These are phyloP conservation scores for Coniella vitis DNA, from an alignment of 2,329 filamentous ascomycete species.

Conservation along the genomic window DNA sequence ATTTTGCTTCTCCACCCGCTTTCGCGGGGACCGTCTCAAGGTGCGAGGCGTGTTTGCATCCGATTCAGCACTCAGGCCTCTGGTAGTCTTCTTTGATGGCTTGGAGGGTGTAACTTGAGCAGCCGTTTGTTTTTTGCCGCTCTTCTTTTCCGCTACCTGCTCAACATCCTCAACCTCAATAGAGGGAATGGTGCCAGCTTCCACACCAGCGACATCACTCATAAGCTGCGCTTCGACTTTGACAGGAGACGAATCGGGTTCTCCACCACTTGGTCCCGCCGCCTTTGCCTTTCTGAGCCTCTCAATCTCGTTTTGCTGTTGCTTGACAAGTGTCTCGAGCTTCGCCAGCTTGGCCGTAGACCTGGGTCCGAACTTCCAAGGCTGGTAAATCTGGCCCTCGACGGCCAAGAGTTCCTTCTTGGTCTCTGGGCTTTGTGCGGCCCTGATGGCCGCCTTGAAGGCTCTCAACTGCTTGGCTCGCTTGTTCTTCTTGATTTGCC, in stretches of 20 bases:
- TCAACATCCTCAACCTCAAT: slow-evolving; percentile 5
- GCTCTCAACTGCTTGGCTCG: background rate
- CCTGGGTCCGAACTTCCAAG: slow-evolving; percentile 1
- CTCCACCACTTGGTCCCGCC: background rate
- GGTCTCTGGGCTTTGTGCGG: slow-evolving; percentile 1
- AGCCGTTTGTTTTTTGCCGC: background rate
- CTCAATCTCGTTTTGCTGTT: slow-evolving; percentile 8
- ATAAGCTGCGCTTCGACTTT: slow-evolving; percentile 11
- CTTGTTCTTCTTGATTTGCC: slow-evolving; percentile 5
- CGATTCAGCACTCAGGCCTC: slow-evolving; percentile 13
- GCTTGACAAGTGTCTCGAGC: slow-evolving; percentile 10
- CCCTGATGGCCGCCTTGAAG: slow-evolving; percentile 1
- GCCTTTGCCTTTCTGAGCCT: slow-evolving; percentile 1
- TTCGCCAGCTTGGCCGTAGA: slow-evolving; percentile 1
- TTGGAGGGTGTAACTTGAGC: background rate
- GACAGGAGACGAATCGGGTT: slow-evolving; percentile 8
- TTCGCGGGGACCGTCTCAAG: slow-evolving; percentile 14
- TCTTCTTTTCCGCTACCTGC: background rate
- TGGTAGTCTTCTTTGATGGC: slow-evolving; percentile 2
- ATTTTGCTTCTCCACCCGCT: slow-evolving; percentile 3
- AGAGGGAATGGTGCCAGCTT: slow-evolving; percentile 4
- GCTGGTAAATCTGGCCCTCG: slow-evolving; percentile 6
- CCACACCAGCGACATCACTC: background rate
- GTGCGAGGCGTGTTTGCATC: slow-evolving; percentile 13
- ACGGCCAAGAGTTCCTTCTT: slow-evolving; percentile 1